A percentile compares a stretch with the other conserved stretches of the same genome.
phyloP scores from a whole-genome alignment of 257 asterid genomes.

The Jaltomata sinuosa region DNA sequence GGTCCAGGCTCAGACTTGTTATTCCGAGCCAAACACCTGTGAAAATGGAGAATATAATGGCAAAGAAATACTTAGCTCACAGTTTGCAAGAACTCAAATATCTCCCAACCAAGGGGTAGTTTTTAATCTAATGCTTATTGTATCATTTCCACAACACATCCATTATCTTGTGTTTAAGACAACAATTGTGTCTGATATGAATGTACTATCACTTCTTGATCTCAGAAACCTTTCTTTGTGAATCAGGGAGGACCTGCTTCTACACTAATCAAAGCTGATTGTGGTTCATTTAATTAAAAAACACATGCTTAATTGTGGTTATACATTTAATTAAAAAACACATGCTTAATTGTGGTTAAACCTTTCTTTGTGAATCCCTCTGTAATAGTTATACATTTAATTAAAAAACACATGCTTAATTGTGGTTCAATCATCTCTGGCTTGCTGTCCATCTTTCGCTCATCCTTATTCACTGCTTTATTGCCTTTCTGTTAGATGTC shows the following conservation, averaged over 20 bases:
- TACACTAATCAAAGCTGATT: conserved; percentile 68
- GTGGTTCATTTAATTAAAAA: too few species aligned
- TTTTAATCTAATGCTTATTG: neutral
- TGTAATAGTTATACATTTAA: neutral
- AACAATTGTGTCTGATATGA: neutral
- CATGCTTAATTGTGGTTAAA: neutral
- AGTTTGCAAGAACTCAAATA: conserved; percentile 33
- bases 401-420: neutral
- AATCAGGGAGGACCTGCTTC: conserved; percentile 47
- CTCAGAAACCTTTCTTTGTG: neutral
- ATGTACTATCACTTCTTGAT: too few species aligned
- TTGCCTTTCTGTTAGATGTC: neutral
- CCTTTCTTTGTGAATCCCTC: conserved; percentile 45
- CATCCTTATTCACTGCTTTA: neutral
- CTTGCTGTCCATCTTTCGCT: neutral
- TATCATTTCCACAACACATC: neutral
- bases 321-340: neutral
- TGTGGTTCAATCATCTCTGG: neutral
- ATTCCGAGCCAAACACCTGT: neutral
- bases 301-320: too few species aligned
- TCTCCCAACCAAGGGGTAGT: conserved; percentile 46
- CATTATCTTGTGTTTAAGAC: neutral
- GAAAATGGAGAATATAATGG: conserved; percentile 5
- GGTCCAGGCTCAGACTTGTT: conserved; percentile 17
- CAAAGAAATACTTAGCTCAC: conserved; percentile 14